A percentile compares a stretch with the other conserved stretches of the same genome.
These are phyloP conservation scores for Linnemannia hyalina DNA, from an alignment of 192 early-diverging fungal species.

Conservation along the genomic window DNA sequence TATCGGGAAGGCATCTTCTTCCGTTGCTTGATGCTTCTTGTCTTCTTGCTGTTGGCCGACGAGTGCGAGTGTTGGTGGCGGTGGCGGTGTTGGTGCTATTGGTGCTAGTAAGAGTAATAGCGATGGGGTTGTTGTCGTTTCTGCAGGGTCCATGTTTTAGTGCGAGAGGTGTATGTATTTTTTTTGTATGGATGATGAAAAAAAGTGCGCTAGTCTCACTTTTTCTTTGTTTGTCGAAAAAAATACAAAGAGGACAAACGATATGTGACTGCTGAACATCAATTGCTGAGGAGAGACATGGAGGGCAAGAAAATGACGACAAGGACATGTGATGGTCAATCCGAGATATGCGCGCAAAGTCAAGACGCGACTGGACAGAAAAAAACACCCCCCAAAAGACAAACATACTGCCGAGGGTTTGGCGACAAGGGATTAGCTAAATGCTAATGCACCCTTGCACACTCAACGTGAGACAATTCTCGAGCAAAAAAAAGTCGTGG, in stretches of 20 bases:
- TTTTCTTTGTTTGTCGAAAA: neutral
- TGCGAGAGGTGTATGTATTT: neutral
- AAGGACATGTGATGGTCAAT: too few species aligned
- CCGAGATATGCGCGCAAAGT: too few species aligned
- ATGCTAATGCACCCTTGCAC: neutral
- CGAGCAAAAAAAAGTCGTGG: neutral
- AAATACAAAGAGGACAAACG: neutral
- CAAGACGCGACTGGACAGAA: too few species aligned
- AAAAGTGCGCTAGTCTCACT: neutral
- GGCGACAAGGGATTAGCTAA: too few species aligned
- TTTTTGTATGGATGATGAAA: neutral
- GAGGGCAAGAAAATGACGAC: too few species aligned
- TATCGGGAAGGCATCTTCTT: conserved; percentile 7
- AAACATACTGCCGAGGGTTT: too few species aligned
- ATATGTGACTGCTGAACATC: neutral
- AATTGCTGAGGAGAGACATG: neutral
- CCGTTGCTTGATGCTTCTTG: neutral
- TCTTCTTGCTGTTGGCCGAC: neutral
- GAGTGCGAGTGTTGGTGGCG: neutral
- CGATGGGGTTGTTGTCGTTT: neutral
- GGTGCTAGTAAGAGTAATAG: neutral
- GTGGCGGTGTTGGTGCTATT: neutral
- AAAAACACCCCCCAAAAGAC: too few species aligned
- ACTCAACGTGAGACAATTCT: neutral
- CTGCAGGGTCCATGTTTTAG: conserved; percentile 11